Percentiles rank a stretch among this genome's conserved stretches.
Conservation (phyloP, 2,329 filamentous ascomycete species). For the Colletotrichum tropicicola region DNA sequence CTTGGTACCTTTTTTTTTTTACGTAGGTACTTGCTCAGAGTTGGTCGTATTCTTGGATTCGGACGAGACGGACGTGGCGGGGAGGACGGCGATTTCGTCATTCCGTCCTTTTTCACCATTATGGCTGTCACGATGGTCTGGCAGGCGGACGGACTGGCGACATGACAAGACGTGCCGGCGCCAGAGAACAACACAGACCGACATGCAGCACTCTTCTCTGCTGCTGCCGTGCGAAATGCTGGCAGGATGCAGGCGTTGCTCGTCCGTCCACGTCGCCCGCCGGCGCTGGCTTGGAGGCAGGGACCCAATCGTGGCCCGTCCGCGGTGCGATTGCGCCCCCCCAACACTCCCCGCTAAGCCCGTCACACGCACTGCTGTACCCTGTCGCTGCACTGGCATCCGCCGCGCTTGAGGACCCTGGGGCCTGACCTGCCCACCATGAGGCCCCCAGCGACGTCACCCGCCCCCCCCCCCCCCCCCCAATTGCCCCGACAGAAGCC, state of each 20-base stretch:
- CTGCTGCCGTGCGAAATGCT: no score
- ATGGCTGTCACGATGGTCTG: background rate
- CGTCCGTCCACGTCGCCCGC: constrained; percentile 9
- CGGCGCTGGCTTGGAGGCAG: no score
- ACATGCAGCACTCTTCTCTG: no score
- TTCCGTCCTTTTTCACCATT: background rate
- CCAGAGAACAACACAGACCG: no score
- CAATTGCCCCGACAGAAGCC: constrained; percentile 7
- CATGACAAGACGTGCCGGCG: no score
- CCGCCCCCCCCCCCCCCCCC: constrained; percentile 4
- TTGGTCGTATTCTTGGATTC: background rate
- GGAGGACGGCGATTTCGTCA: background rate
- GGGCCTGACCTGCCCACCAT: constrained; percentile 19
- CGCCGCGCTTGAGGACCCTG: constrained; percentile 9
- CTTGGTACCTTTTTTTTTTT: no score
- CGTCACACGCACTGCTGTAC: constrained; percentile 17
- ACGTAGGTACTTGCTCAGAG: no score
- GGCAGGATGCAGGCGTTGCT: no score
- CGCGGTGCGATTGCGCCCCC: constrained; percentile 3
- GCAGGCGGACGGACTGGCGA: background rate
- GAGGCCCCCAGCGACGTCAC: constrained; percentile 26
- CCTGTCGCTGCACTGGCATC: constrained; percentile 23
- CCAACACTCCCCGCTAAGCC: constrained; percentile 11
- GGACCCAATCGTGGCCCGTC: constrained; percentile 9
- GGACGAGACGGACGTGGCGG: background rate